Conservation (phyloP, 2,329 filamentous ascomycete genomes). For the Ophiostoma ulmi region DNA sequence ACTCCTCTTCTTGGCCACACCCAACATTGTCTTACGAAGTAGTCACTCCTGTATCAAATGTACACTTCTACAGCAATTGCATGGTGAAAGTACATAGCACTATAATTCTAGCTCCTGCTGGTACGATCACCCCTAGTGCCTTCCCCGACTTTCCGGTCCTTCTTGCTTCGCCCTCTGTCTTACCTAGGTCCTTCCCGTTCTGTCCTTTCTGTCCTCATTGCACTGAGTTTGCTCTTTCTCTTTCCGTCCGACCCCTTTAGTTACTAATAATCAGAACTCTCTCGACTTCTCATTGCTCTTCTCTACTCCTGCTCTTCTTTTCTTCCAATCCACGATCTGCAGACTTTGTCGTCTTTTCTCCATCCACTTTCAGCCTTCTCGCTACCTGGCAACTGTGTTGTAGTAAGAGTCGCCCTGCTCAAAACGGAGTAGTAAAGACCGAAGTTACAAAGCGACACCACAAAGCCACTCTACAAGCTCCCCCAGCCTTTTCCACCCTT, state of each 20-base stretch:
- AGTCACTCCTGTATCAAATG: neutral
- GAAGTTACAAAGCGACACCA: neutral
- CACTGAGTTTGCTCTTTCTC: neutral
- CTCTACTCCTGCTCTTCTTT: neutral
- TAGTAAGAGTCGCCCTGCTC: neutral
- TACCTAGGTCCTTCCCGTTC: neutral
- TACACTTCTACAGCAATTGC: neutral
- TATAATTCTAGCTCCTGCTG: neutral
- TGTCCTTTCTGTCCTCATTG: neutral
- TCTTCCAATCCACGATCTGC: neutral
- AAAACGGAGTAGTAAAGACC: constrained; percentile 14
- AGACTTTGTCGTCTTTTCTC: constrained; percentile 10
- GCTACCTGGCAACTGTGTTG: constrained; percentile 21
- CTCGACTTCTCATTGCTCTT: neutral
- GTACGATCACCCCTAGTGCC: constrained; percentile 5
- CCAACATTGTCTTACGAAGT: constrained; percentile 8
- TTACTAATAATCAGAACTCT: no score
- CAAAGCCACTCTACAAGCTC: constrained; percentile 1
- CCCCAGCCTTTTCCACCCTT: neutral
- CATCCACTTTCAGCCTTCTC: constrained; percentile 18
- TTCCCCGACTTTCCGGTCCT: constrained; percentile 7
- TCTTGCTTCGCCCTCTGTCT: constrained; percentile 8
- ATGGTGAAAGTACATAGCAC: neutral
- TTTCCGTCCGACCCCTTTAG: neutral
- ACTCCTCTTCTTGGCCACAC: constrained; percentile 11